Evolutionary conservation across 2,329 filamentous ascomycete genomes (phyloP).

Genomic region (Karstenula rhodostoma): DNA sequence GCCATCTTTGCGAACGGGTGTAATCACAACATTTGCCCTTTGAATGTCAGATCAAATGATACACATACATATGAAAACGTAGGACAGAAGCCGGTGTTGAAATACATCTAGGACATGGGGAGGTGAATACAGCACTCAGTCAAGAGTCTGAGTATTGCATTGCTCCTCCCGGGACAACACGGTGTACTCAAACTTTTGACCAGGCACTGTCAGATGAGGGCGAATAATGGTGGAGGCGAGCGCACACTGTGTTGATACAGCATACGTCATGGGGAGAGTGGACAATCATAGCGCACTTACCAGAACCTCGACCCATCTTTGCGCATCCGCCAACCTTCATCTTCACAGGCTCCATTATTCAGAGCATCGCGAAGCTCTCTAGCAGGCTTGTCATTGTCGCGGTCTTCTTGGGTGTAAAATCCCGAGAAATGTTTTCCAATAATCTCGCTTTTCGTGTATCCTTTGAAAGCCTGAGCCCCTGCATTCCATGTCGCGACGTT

Average conservation of each 20-base stretch:
- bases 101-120: background rate
- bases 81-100: background rate
- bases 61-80: background rate
- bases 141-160: too few species aligned
- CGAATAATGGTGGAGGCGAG: background rate
- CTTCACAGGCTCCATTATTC: conserved; percentile 64
- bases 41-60: background rate
- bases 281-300: background rate
- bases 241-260: background rate
- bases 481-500: conserved; percentile 66
- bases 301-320: conserved; percentile 67
- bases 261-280: background rate
- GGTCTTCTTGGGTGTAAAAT: conserved; percentile 64
- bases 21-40: conserved; percentile 65
- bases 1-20: conserved; percentile 61
- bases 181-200: too few species aligned
- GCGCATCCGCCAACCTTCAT: conserved; percentile 67
- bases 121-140: background rate
- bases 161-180: too few species aligned
- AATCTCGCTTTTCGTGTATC: conserved; percentile 63
- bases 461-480: conserved; percentile 64
- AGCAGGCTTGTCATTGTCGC: conserved; percentile 58
- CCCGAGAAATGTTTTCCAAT: conserved; percentile 66
- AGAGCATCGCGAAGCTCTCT: conserved; percentile 62
- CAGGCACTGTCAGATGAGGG: too few species aligned